These are phyloP conservation scores for Entomophthora muscae DNA, from an alignment of 371 early-diverging fungal species.

Conservation along the genomic window DNA sequence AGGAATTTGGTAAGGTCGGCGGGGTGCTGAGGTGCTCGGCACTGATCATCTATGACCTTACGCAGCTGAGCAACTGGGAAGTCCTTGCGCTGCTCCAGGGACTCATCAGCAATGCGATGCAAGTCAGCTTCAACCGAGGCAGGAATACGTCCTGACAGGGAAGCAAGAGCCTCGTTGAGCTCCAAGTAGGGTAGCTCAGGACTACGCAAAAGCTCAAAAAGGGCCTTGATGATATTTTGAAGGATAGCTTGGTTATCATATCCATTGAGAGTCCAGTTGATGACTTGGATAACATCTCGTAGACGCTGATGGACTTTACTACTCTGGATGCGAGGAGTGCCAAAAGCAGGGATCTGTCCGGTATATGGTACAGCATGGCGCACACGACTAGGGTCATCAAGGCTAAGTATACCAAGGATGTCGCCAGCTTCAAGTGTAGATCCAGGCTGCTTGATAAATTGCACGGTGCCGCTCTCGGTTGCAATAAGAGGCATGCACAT, in stretches of 20 bases:
- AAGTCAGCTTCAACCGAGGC: conserved; percentile 41
- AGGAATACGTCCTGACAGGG: conserved; percentile 77
- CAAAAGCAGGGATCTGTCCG: conserved; percentile 64
- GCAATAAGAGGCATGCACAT: conserved; percentile 96
- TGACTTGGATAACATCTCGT: no score
- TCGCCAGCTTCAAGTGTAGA: no score
- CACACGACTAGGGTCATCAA: no score
- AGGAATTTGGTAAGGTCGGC: conserved; percentile 41
- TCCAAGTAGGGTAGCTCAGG: conserved; percentile 77
- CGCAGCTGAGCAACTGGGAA: no score
- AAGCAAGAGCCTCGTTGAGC: conserved; percentile 58
- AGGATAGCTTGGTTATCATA: conserved; percentile 64
- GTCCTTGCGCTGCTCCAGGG: conserved; percentile 19
- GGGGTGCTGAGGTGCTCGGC: conserved; percentile 28
- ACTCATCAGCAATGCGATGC: conserved; percentile 21
- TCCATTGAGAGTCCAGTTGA: conserved; percentile 71
- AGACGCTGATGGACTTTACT: no score
- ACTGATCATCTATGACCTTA: conserved; percentile 34
- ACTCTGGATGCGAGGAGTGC: conserved; percentile 49
- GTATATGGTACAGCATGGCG: conserved; percentile 71
- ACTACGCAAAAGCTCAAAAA: conserved; percentile 53
- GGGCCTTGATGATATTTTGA: conserved; percentile 42
- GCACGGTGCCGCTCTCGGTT: conserved; percentile 74
- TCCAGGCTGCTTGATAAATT: no score
- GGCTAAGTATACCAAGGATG: no score